Percentiles rank a stretch among this genome's conserved stretches.
These are phyloP conservation scores for Fagopyrum homotropicum DNA, from an alignment of 148 eudicot species.

Conservation along the genomic window DNA sequence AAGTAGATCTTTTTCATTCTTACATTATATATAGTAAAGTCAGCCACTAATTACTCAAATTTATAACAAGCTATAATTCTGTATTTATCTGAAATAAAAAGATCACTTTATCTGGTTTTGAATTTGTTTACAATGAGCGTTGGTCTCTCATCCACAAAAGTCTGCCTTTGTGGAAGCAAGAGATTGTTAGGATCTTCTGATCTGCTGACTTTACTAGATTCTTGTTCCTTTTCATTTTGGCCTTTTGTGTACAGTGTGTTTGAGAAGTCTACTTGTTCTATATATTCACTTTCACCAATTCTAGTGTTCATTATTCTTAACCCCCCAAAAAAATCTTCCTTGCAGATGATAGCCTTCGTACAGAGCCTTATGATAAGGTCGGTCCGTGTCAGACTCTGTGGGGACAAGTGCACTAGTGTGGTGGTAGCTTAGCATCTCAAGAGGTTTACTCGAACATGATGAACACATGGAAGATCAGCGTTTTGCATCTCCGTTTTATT, in stretches of 20 bases:
- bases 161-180: background rate
- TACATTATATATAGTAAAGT: background rate
- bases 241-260: background rate
- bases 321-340: background rate
- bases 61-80: background rate
- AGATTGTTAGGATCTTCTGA: background rate
- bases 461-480: background rate
- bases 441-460: background rate
- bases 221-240: background rate
- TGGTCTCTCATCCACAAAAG: background rate
- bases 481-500: background rate
- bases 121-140: background rate
- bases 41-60: background rate
- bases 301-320: background rate
- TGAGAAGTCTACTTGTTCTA: background rate
- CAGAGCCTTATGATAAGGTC: slow-evolving; percentile 36
- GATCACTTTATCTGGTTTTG: background rate
- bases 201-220: background rate
- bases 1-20: background rate
- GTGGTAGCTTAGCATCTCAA: slow-evolving; percentile 14
- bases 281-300: background rate
- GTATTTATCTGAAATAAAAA: background rate
- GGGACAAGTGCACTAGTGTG: slow-evolving; percentile 7
- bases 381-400: slow-evolving; percentile 12
- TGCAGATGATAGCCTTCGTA: slow-evolving; percentile 38